Conservation (phyloP, 768 basidiomycete genomes). For the Xerocomus spinulosus region DNA sequence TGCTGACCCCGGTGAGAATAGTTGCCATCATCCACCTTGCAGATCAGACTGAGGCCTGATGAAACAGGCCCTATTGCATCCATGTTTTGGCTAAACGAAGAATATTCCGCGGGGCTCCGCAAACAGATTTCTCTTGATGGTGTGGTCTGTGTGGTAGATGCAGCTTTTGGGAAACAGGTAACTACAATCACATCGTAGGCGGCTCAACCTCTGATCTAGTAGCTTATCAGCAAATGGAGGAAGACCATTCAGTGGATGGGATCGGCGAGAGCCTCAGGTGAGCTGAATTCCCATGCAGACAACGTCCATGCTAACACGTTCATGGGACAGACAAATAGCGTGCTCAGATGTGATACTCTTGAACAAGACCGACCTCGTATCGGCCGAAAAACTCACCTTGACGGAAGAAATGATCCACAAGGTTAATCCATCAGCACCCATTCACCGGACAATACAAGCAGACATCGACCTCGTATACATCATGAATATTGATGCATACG, state of each 20-base stretch:
- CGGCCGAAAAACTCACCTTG: conserved; percentile 37
- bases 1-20: conserved; percentile 78
- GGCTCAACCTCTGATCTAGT: conserved; percentile 3
- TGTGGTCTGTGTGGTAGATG: conserved; percentile 90
- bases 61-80: conserved; percentile 73
- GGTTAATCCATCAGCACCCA: conserved; percentile 76
- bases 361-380: conserved; percentile 84
- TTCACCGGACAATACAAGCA: conserved; percentile 67
- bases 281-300: not conserved
- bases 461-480: conserved; percentile 71
- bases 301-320: not conserved
- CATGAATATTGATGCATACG: conserved; percentile 79
- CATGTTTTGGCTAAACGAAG: conserved; percentile 86
- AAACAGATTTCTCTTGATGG: conserved; percentile 77
- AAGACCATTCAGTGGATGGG: conserved; percentile 61
- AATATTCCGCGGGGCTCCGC: conserved; percentile 64
- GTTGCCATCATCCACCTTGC: not conserved
- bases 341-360: conserved; percentile 87
- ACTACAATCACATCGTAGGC: conserved; percentile 28
- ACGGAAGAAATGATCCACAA: conserved; percentile 61
- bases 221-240: conserved; percentile 71
- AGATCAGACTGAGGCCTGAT: conserved; percentile 2
- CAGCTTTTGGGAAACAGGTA: conserved; percentile 69
- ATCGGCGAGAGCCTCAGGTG: conserved; percentile 81
- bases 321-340: conserved; percentile 78